phyloP scores from a whole-genome alignment of 305 asterid genomes.

The Solanum hybrid region DNA sequence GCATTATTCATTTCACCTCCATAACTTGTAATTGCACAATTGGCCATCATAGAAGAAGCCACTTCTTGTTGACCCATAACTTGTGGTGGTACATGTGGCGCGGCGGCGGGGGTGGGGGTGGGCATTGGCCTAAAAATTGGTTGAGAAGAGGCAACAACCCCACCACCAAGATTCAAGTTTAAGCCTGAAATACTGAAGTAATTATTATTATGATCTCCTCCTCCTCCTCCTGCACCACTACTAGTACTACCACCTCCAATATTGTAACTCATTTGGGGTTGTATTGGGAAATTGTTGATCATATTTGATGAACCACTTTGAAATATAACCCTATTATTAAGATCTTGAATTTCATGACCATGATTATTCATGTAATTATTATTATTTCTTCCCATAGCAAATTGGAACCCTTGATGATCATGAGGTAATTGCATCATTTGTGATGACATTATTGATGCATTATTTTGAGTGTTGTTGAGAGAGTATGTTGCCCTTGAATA shows the following conservation, averaged over 20 bases:
- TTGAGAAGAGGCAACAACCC: conserved; percentile 18
- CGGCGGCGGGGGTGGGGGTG: conserved; percentile 5
- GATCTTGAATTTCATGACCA: conserved; percentile 48
- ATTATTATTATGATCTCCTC: not conserved
- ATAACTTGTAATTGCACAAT: conserved; percentile 13
- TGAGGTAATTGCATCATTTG: conserved; percentile 30
- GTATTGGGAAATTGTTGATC: conserved; percentile 37
- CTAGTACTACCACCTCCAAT: not conserved
- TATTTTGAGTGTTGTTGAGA: conserved; percentile 22
- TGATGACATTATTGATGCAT: conserved; percentile 30
- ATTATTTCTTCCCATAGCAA: conserved; percentile 25
- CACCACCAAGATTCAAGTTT: conserved; percentile 57
- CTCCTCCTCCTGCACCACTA: not conserved
- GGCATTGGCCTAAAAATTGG: conserved; percentile 26
- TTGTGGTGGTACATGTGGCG: not conserved
- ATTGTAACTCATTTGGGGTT: conserved; percentile 37
- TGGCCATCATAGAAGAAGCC: conserved; percentile 24
- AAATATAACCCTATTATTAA: conserved; percentile 25
- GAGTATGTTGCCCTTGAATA: conserved; percentile 49
- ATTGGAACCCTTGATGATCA: conserved; percentile 26
- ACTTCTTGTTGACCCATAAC: conserved; percentile 33
- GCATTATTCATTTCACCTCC: conserved; percentile 34
- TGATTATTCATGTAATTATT: conserved; percentile 21
- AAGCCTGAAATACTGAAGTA: conserved; percentile 70
- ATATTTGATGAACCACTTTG: conserved; percentile 24